Base-by-base conservation (phyloP, 139 green algal genomes). In the Pseudopediastrum boryanum region DNA sequence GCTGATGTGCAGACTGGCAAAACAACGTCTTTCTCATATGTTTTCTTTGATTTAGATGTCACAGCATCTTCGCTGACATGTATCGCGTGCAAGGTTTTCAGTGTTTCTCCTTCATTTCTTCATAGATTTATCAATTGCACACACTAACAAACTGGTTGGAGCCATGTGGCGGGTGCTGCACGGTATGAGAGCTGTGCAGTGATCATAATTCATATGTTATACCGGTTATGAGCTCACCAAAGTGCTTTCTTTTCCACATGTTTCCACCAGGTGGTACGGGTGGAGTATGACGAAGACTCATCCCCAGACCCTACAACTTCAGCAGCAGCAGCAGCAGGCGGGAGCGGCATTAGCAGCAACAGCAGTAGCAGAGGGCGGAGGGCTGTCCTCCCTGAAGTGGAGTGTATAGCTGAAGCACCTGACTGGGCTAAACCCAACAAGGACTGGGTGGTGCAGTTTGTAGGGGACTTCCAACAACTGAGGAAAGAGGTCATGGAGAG, bases 221-320 rank as follows among this genome's bases (percentile, higher is more conserved):
- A n/a, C n/a, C n/a, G n/a, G n/a, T n/a, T n/a, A n/a, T n/a, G n/a
- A n/a, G n/a, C n/a, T n/a, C n/a, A n/a, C n/a, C n/a, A n/a, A n/a
- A n/a, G n/a, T n/a, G n/a, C n/a, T n/a, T 66, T 29, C 58, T 41
- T 10, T 31, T 66, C 16, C n/a, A 36, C 58, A 19, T 66, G 54
- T 9, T 64, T 64, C 27, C 25, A 7, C 31, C 80, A 78, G 62
- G 72, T 90, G 42, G 83, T 86, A 35, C 82, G 85, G 31, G 82
- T 81, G 9, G 85, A 90, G 31, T 48, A 80, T 33, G 65, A 80
- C 33, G 63, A 61, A 52, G 23, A n/a, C n/a, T n/a, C n/a, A n/a
- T n/a, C n/a, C n/a, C n/a, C 74, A 64, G 74, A n/a, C 63, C 43
- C 73, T 38, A 19, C 29, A 58, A 27, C 74, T 56, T 10, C 74